Conservation (phyloP, 2,329 filamentous ascomycete genomes). For the Aspergillus unguis region DNA sequence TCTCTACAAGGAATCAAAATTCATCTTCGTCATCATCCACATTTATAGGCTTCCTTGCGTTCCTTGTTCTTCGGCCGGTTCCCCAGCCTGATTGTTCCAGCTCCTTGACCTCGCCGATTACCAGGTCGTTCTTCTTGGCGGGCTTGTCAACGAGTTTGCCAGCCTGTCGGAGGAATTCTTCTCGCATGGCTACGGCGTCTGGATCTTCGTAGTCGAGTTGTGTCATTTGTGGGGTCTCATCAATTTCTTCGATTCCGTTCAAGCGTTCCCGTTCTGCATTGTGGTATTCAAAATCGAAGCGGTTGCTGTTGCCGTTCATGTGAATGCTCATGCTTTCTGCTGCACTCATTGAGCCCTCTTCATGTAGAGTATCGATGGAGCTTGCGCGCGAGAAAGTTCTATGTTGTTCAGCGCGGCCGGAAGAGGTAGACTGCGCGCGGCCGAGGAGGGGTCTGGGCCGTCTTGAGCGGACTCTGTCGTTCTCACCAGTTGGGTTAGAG, state of each 20-base stretch:
- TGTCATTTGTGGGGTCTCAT: conserved; percentile 42
- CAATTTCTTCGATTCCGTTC: conserved; percentile 25
- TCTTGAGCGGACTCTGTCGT: conserved; percentile 20
- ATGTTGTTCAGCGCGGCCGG: conserved; percentile 25
- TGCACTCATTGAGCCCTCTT: conserved; percentile 39
- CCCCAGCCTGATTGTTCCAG: conserved; percentile 35
- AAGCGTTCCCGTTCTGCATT: conserved; percentile 14
- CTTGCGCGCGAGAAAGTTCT: conserved; percentile 42
- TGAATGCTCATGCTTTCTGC: conserved; percentile 29
- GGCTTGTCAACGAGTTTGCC: conserved; percentile 42
- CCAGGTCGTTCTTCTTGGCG: conserved; percentile 13
- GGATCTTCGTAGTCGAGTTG: conserved; percentile 49
- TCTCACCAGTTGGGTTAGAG: conserved; percentile 19
- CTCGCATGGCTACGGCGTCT: conserved; percentile 55
- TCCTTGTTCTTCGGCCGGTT: conserved; percentile 35
- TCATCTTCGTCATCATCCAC: conserved; percentile 8
- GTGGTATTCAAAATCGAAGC: conserved; percentile 34
- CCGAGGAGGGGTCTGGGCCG: conserved; percentile 41
- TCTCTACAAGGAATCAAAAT: not conserved
- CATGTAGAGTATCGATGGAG: conserved; percentile 50
- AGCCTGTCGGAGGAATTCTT: conserved; percentile 49
- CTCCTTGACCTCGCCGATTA: conserved; percentile 32
- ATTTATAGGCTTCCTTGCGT: conserved; percentile 24
- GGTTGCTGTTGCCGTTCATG: conserved; percentile 26
- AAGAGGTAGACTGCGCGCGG: conserved; percentile 41